These are phyloP conservation scores for Thielaviopsis ethacetica DNA, from an alignment of 2,329 filamentous ascomycete genomes.

Conservation along the genomic window DNA sequence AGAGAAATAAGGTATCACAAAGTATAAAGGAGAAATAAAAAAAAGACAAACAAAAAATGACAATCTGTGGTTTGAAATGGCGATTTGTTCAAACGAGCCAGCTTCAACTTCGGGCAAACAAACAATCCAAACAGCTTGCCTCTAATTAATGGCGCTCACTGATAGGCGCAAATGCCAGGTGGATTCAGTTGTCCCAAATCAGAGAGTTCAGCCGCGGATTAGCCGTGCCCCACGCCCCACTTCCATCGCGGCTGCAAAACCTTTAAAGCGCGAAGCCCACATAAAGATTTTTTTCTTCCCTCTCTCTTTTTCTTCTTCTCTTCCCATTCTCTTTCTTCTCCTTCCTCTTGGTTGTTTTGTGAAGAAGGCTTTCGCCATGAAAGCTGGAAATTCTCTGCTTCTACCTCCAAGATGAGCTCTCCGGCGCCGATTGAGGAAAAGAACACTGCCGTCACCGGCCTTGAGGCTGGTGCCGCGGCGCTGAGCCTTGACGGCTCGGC, in stretches of 20 bases:
- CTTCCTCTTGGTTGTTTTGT: conserved; percentile 1
- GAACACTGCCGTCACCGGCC: conserved; percentile 1
- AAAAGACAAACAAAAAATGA: background rate
- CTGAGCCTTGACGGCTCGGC: conserved; percentile 4
- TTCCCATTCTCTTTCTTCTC: conserved; percentile 3
- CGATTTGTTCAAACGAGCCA: background rate
- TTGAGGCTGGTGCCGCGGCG: conserved; percentile 4
- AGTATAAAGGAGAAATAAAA: background rate
- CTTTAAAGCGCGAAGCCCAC: conserved; percentile 4
- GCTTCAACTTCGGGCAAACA: background rate
- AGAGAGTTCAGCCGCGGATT: background rate
- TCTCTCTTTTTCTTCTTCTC: conserved; percentile 3
- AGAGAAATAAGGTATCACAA: background rate
- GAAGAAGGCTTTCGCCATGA: conserved; percentile 7
- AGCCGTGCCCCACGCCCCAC: conserved; percentile 6
- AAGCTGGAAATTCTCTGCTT: conserved; percentile 3
- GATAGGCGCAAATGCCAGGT: background rate
- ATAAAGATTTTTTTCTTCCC: conserved; percentile 9
- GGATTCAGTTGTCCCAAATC: background rate
- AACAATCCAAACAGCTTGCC: conserved; percentile 1
- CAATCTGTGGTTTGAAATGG: too few relatives aligned
- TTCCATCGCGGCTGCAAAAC: conserved; percentile 3
- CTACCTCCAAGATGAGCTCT: conserved; percentile 11
- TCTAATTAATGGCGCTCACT: conserved; percentile 4
- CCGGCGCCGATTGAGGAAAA: conserved; percentile 9